Percentiles rank a stretch among this genome's conserved stretches.
Conservation (phyloP, 208 protist genomes). For the Strigomonas culicis region DNA sequence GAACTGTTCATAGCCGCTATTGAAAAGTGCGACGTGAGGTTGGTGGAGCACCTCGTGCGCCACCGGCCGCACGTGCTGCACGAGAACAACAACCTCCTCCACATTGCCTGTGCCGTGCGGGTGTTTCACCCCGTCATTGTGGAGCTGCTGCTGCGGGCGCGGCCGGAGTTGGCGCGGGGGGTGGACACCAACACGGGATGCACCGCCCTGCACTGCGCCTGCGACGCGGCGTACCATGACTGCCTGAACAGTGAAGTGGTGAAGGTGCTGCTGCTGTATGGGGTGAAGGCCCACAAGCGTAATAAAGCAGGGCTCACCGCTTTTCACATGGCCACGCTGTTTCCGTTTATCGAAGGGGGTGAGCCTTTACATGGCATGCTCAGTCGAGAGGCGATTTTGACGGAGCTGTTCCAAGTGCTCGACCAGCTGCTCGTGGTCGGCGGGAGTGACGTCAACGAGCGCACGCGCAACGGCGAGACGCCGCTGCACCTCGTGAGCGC, state of each 20-base stretch:
- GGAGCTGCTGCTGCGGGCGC: slow-evolving; percentile 20
- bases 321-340: slow-evolving; percentile 37
- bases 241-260: slow-evolving; percentile 15
- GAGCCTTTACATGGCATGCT: neutral
- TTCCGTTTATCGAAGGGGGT: neutral
- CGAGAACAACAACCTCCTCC: slow-evolving; percentile 31
- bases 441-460: slow-evolving; percentile 29
- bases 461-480: slow-evolving; percentile 25
- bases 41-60: slow-evolving; percentile 26
- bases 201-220: slow-evolving; percentile 44
- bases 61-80: slow-evolving; percentile 21
- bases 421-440: slow-evolving; percentile 33
- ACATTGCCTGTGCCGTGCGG: slow-evolving; percentile 24
- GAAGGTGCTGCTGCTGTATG: slow-evolving; percentile 22
- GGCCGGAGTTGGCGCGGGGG: slow-evolving; percentile 30
- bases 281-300: neutral
- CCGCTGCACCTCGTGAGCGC: slow-evolving; percentile 35
- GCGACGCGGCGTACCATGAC: slow-evolving; percentile 18
- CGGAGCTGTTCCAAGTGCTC: slow-evolving; percentile 16
- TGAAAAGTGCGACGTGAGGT: slow-evolving; percentile 20
- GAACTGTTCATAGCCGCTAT: slow-evolving; percentile 25
- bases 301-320: slow-evolving; percentile 33
- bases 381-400: neutral
- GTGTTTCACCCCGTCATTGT: slow-evolving; percentile 17
- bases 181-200: slow-evolving; percentile 33